These are phyloP conservation scores for Phanerodontia chrysosporium DNA, from an alignment of 768 basidiomycete genomes.

Conservation along the genomic window DNA sequence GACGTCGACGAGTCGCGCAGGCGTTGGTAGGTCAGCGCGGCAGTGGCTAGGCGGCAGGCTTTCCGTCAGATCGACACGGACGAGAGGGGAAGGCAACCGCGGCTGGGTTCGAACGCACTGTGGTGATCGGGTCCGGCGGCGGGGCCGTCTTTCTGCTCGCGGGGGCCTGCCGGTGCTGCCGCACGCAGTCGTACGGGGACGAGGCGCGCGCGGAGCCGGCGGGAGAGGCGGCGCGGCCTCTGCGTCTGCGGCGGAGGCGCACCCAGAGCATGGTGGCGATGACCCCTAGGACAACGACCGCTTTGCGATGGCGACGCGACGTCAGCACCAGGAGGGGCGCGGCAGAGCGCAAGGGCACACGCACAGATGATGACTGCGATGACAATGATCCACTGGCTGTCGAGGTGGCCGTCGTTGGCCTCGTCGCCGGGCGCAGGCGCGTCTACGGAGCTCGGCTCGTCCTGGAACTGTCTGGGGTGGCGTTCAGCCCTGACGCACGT, in stretches of 20 bases:
- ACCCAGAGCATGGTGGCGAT: conserved; percentile 5
- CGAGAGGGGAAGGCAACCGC: too few relatives aligned
- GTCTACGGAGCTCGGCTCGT: neutral
- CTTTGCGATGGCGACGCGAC: neutral
- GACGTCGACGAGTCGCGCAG: neutral
- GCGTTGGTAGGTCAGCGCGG: neutral
- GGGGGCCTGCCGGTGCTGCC: neutral
- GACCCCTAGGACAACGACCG: conserved; percentile 2
- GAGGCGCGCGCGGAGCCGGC: neutral
- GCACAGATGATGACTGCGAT: conserved; percentile 17
- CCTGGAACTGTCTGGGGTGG: neutral
- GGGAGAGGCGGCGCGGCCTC: neutral
- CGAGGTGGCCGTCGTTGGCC: neutral
- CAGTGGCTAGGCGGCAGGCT: neutral
- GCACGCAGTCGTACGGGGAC: neutral
- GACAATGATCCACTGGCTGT: conserved; percentile 12
- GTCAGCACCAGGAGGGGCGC: too few relatives aligned
- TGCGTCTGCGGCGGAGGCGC: conserved; percentile 4
- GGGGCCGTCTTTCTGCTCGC: neutral
- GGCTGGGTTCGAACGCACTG: too few relatives aligned
- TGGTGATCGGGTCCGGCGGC: neutral
- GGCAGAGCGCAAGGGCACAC: too few relatives aligned
- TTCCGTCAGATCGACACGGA: too few relatives aligned
- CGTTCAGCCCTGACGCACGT: neutral
- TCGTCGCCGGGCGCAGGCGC: neutral